Conservation (phyloP, 2,329 filamentous ascomycete genomes). For the Chaetomium globosum region DNA sequence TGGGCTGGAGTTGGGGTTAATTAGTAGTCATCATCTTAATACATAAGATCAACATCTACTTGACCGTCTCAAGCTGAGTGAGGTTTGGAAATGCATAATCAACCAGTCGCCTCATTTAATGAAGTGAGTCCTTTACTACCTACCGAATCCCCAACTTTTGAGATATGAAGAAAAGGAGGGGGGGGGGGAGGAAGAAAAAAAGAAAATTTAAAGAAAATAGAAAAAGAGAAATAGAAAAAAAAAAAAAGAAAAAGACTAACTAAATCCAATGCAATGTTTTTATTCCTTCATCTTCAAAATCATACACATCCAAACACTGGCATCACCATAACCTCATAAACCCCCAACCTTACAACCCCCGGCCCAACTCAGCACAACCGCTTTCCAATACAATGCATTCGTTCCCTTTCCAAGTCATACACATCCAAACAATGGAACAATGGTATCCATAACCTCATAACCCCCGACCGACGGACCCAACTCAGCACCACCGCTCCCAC, state of each 20-base stretch:
- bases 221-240: too few species aligned
- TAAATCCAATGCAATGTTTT: background rate
- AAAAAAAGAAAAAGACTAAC: background rate
- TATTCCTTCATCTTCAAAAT: constrained; percentile 4
- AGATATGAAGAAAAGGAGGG: too few species aligned
- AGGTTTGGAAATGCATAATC: background rate
- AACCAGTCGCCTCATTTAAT: too few species aligned
- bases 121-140: too few species aligned
- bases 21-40: constrained; percentile 16
- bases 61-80: background rate
- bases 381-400: constrained; percentile 48
- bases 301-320: constrained; percentile 44
- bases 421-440: constrained; percentile 50
- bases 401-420: constrained; percentile 7
- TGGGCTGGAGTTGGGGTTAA: background rate
- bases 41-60: constrained; percentile 2
- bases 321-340: background rate
- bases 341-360: background rate
- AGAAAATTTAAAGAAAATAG: background rate
- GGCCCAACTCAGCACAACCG: constrained; percentile 66
- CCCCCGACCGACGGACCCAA: background rate
- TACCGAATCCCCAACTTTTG: too few species aligned
- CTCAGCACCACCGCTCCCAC: constrained; percentile 72
- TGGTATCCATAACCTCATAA: background rate
- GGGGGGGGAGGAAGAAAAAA: too few species aligned